Evolutionary conservation across 2,329 filamentous ascomycete genomes (phyloP).

Genomic region (Camillea tinctor): DNA sequence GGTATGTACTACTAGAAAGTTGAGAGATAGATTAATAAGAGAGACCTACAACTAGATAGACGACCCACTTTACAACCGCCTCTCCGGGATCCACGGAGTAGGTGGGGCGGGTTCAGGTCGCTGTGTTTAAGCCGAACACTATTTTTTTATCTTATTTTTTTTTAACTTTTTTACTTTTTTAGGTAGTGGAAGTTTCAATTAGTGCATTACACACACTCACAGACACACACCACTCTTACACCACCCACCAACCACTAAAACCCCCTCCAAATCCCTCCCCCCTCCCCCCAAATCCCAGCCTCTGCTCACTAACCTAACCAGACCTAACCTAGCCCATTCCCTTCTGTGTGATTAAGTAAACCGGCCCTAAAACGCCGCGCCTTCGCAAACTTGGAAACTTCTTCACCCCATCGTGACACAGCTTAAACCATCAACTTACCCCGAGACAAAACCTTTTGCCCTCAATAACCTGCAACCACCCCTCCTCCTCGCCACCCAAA

Average conservation of each 20-base stretch:
- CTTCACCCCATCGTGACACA: slow-evolving; percentile 27
- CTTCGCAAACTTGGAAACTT: slow-evolving; percentile 31
- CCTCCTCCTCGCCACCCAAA: neutral
- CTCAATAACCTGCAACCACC: neutral
- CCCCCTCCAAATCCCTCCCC: too few species aligned
- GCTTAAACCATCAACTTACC: slow-evolving; percentile 8
- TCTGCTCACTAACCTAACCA: neutral
- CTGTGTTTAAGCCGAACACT: neutral
- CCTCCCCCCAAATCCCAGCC: neutral
- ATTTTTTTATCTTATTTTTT: neutral
- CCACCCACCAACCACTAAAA: too few species aligned
- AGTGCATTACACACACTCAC: neutral
- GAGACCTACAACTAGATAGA: too few species aligned
- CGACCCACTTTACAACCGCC: too few species aligned
- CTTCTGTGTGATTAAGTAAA: slow-evolving; percentile 22
- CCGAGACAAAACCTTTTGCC: neutral
- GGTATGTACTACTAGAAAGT: too few species aligned
- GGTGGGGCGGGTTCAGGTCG: neutral
- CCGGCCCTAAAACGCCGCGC: slow-evolving; percentile 29
- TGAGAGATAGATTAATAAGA: too few species aligned
- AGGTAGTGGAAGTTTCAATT: neutral
- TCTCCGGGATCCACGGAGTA: neutral
- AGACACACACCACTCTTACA: too few species aligned
- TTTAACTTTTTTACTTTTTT: too few species aligned
- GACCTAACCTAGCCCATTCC: neutral